phyloP scores from a whole-genome alignment of 2,329 filamentous ascomycete species.

The Aspergillus sp. region DNA sequence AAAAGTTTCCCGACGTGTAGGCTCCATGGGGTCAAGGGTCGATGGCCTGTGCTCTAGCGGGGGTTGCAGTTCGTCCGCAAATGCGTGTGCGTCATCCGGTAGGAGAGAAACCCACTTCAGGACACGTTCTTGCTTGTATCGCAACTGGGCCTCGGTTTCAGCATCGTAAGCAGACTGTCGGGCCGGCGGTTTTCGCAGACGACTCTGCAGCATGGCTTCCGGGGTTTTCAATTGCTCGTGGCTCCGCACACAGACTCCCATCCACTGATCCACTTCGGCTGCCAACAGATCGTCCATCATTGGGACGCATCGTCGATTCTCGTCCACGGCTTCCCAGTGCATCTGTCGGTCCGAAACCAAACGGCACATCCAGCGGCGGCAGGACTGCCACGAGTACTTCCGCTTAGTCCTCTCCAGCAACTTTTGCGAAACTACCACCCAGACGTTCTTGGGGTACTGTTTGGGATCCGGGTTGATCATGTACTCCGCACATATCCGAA shows the following conservation, averaged over 20 bases:
- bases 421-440: conserved; percentile 17
- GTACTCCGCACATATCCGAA: conserved; percentile 15
- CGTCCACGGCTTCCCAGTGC: conserved; percentile 4
- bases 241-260: conserved; percentile 1
- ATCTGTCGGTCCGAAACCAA: conserved; percentile 13
- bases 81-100: background rate
- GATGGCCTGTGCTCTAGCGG: no score
- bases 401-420: conserved; percentile 18
- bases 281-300: background rate
- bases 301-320: background rate
- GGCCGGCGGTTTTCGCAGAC: background rate
- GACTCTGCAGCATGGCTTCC: background rate
- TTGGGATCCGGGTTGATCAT: conserved; percentile 15
- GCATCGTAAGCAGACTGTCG: background rate
- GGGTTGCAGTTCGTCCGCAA: background rate
- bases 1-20: no score
- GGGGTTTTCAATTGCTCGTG: conserved; percentile 1
- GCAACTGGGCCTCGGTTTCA: background rate
- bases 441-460: conserved; percentile 19
- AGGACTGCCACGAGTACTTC: conserved; percentile 28
- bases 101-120: background rate
- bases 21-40: no score
- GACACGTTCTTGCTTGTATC: background rate
- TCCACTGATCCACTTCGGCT: background rate
- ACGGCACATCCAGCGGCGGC: conserved; percentile 21